These are phyloP conservation scores for Phytophthora fragariae DNA, from an alignment of 352 stramenopile genomes.

Conservation along the genomic window DNA sequence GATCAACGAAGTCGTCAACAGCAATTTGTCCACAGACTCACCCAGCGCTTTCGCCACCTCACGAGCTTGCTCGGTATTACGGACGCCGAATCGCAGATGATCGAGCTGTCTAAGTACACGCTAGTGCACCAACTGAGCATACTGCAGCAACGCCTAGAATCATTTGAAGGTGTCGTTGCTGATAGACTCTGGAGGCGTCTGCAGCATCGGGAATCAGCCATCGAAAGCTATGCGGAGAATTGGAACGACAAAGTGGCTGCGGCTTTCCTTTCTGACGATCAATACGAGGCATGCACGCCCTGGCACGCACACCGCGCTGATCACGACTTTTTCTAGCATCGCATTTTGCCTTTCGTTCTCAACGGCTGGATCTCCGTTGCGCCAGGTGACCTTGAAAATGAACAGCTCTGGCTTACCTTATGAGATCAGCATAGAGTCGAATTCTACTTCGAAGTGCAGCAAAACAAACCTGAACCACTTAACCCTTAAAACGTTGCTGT, in stretches of 20 bases:
- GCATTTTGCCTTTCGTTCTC: conserved; percentile 33
- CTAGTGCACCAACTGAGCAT: conserved; percentile 36
- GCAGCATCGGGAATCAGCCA: conserved; percentile 41
- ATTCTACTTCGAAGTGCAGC: too few relatives aligned
- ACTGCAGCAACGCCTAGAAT: conserved; percentile 40
- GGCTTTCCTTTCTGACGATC: too few relatives aligned
- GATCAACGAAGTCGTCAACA: conserved; percentile 22
- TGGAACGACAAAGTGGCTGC: too few relatives aligned
- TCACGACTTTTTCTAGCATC: conserved; percentile 25
- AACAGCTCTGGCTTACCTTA: conserved; percentile 33
- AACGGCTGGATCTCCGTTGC: conserved; percentile 34
- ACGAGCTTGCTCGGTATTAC: conserved; percentile 13
- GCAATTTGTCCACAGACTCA: conserved; percentile 24
- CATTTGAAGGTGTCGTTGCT: conserved; percentile 44
- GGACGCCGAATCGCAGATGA: conserved; percentile 4
- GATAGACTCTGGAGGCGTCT: conserved; percentile 49
- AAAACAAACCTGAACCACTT: too few relatives aligned
- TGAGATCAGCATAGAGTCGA: too few relatives aligned
- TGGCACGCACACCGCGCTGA: conserved; percentile 22
- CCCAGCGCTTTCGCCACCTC: conserved; percentile 33
- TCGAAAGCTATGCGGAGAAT: conserved; percentile 11
- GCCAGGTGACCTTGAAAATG: conserved; percentile 23
- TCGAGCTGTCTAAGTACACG: conserved; percentile 32
- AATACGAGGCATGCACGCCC: conserved; percentile 48
- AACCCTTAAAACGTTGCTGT: too few relatives aligned